Evolutionary conservation across 305 asterid genomes (phyloP), one percentile per base, ranked within the genome.

Genomic region (Fraxinus velutina): DNA sequence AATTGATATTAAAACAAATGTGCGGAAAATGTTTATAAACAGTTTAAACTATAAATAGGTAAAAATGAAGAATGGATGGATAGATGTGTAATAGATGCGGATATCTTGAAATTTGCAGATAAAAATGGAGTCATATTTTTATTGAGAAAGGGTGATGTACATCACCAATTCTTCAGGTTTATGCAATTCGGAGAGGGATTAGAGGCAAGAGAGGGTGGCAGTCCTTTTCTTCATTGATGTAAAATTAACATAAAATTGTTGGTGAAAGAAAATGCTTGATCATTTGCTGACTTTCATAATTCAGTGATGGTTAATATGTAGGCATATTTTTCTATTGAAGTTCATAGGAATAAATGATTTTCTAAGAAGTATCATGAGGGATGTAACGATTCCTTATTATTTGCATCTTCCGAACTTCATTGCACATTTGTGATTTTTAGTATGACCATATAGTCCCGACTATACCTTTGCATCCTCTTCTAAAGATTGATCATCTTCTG

Each of bases 151-250:
- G 30, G 30, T 27, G 30, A 27, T 27, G 30, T 27, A 27, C 39
- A 34, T 34, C 39, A 34, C 39, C 39, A 34, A 34, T 6, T 34
- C 39, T 34, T 34, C 39, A 91, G 91, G 97, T 97, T 82, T 93
- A 88, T 79, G 98, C 98, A 34, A 81, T 95, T 82, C 89, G 92
- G 36, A 98, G 98, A 89, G 98, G 98, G 72, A 83, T 91, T 81
- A 86, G 89, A 87, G 98, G 98, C 86, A 86, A 87, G 73, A 91
- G 91, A 13, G 98, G 98, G 82, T 95, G 98, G 98, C 91, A 87
- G 97, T 44, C 39, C 68, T 55, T 0, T 77, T 5, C 60, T 71
- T 34, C 44, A 71, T 47, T 73, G 17, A 62, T 42, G 24, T 77
- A 66, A 71, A 52, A 33, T 36, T 75, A 6, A 44, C 77, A 30